These are phyloP conservation scores for Lizanozyma gosingica DNA, from an alignment of 1,139 yeast genomes.

Conservation along the genomic window DNA sequence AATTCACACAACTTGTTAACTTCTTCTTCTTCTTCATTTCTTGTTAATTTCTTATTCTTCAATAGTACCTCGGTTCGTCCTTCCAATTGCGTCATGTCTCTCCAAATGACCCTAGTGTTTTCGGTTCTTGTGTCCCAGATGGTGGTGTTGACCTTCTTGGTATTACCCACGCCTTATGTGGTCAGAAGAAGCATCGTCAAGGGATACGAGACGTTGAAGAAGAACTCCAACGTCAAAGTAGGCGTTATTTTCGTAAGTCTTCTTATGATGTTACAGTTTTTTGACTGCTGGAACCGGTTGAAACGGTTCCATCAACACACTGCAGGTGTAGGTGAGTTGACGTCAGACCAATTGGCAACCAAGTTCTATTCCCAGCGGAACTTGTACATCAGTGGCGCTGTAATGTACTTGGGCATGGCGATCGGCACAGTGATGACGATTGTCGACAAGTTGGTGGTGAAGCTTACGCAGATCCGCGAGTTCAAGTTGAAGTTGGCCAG, in stretches of 20 bases:
- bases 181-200: constrained; percentile 39
- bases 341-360: constrained; percentile 36
- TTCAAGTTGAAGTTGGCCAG: constrained; percentile 11
- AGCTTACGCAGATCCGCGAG: constrained; percentile 36
- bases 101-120: constrained; percentile 37
- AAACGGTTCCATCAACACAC: constrained; percentile 18
- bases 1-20: too few relatives aligned
- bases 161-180: constrained; percentile 55
- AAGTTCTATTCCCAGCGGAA: constrained; percentile 67
- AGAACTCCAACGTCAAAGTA: constrained; percentile 39
- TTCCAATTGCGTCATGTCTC: constrained; percentile 22
- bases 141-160: constrained; percentile 41
- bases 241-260: constrained; percentile 36
- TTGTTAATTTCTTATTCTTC: too few relatives aligned
- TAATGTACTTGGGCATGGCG: constrained; percentile 50
- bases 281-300: constrained; percentile 49
- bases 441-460: constrained; percentile 48
- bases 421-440: constrained; percentile 50
- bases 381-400: constrained; percentile 63
- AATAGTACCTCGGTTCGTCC: not conserved
- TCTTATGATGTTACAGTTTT: constrained; percentile 45
- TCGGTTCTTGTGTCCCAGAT: constrained; percentile 45
- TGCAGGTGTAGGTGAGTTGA: constrained; percentile 10
- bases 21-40: too few relatives aligned
- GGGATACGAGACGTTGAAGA: constrained; percentile 24